Base-by-base conservation (phyloP, 2,329 filamentous ascomycete species). In the Trichoderma sp. region DNA sequence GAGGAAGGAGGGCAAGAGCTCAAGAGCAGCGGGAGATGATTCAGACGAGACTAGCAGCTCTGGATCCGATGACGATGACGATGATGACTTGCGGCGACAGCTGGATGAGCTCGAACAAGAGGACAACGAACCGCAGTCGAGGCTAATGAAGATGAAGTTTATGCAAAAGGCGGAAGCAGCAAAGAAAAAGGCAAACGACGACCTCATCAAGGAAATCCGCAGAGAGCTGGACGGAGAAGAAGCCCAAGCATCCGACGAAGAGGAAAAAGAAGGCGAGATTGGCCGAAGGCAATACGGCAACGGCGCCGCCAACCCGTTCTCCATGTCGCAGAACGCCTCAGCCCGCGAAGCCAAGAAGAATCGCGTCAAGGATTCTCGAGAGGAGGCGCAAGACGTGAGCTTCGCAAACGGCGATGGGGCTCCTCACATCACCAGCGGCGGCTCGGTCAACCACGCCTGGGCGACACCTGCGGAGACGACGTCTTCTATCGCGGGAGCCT, bases 101-200 rank as follows among this genome's bases (percentile, higher is more conserved):
- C 72, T 83, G 7, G 80, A 80, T 17, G 78, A 80, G 19, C 79
- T 82, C 10, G 80, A 82, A 37, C 75, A 80, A 9, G 80, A 84
- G 15, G 84, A 86, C 25, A 80, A 80, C n/a, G 82, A 76, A 19
- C 86, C 86, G 0, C 84, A 86, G 72, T 89, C 90, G 15, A 90
- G 88, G 73, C 81, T 99, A 7, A 89, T 92, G 78, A 86, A 87
- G 61, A 93, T 99, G 90, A 92, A 92, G 70, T 99, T 99, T 77
- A 98, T 99, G 95, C 89, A 90, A 74, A 93, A 90, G 72, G 92
- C 93, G 1, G 94, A 97, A 74, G 91, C 90, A 32, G 84, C 89
- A 42, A 88, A 89, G 74, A 93, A 90, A 78, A 87, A 90, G 70
- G 86, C 89, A 67, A 97, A 98, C 72, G 92, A 97, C 73, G 90